phyloP scores from a whole-genome alignment of 2,329 filamentous ascomycete genomes.

The Chalaropsis thielavioides region DNA sequence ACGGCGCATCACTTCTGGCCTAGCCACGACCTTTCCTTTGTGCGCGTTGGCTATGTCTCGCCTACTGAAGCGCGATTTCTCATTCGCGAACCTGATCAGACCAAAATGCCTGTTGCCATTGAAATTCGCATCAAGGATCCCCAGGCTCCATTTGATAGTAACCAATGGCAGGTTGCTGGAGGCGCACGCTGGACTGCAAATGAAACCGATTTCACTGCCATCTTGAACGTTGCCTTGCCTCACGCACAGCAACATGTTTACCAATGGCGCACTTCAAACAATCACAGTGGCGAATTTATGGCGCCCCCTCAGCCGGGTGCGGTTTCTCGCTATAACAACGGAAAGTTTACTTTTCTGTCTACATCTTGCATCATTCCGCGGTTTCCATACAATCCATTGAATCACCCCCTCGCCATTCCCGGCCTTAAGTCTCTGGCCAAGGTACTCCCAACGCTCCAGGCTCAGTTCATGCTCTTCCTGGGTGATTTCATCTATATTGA shows the following conservation, averaged over 20 bases:
- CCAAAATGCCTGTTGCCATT: conserved; percentile 60
- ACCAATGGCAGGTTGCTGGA: conserved; percentile 53
- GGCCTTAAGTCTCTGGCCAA: conserved; percentile 64
- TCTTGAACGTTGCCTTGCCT: conserved; percentile 48
- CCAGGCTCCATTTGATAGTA: conserved; percentile 37
- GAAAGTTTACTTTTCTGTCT: conserved; percentile 76
- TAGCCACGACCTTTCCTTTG: conserved; percentile 65
- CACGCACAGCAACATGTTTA: conserved; percentile 61
- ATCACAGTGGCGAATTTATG: conserved; percentile 68
- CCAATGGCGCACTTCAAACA: conserved; percentile 74
- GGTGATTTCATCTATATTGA: conserved; percentile 87
- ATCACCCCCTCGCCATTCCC: conserved; percentile 67
- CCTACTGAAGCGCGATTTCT: conserved; percentile 65
- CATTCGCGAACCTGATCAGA: conserved; percentile 65
- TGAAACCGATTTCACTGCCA: conserved; percentile 68
- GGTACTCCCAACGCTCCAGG: conserved; percentile 55
- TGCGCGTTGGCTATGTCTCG: conserved; percentile 75
- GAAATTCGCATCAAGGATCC: conserved; percentile 46
- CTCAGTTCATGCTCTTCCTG: conserved; percentile 68
- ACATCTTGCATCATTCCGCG: conserved; percentile 79
- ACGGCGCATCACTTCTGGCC: conserved; percentile 56
- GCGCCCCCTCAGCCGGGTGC: conserved; percentile 59
- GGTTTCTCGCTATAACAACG: conserved; percentile 43
- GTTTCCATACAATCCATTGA: conserved; percentile 75
- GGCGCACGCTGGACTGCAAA: conserved; percentile 52